These are phyloP conservation scores for Phlebiopsis flavidoalba DNA, from an alignment of 768 basidiomycete genomes.

Conservation along the genomic window DNA sequence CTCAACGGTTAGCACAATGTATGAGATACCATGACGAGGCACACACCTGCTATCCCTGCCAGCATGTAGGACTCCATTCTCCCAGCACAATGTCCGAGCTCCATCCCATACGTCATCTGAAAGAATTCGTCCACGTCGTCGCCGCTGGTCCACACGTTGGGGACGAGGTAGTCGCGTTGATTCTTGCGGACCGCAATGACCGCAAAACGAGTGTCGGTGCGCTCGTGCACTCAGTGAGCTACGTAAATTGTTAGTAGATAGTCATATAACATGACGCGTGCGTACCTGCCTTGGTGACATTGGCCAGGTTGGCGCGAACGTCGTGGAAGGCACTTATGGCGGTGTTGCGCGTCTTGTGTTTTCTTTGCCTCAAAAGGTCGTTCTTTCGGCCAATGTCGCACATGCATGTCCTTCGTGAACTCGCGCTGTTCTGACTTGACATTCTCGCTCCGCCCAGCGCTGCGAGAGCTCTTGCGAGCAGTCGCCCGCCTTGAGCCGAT, in stretches of 20 bases:
- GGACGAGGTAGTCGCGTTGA: not conserved
- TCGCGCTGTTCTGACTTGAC: not conserved
- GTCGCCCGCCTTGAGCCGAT: not conserved
- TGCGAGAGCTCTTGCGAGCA: not conserved
- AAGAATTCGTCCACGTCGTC: not conserved
- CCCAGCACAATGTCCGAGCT: not conserved
- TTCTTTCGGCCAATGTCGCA: not conserved
- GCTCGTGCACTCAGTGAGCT: not conserved
- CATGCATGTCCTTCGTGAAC: not conserved
- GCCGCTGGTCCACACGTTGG: not conserved
- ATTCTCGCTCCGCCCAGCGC: not conserved
- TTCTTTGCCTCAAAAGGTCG: not conserved
- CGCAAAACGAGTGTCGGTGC: not conserved
- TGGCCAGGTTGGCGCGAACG: not conserved
- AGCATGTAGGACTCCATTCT: not conserved
- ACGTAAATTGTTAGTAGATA: too few relatives aligned
- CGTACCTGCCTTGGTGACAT: not conserved
- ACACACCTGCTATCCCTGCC: not conserved
- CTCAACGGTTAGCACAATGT: too few relatives aligned
- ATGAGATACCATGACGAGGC: not conserved
- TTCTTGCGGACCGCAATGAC: not conserved
- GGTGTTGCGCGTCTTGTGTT: conserved; percentile 3
- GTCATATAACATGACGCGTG: not conserved
- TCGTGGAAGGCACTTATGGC: conserved; percentile 8
- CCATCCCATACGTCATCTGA: not conserved